phyloP scores from a whole-genome alignment of 345 rosid genomes.

The Brassica juncea region DNA sequence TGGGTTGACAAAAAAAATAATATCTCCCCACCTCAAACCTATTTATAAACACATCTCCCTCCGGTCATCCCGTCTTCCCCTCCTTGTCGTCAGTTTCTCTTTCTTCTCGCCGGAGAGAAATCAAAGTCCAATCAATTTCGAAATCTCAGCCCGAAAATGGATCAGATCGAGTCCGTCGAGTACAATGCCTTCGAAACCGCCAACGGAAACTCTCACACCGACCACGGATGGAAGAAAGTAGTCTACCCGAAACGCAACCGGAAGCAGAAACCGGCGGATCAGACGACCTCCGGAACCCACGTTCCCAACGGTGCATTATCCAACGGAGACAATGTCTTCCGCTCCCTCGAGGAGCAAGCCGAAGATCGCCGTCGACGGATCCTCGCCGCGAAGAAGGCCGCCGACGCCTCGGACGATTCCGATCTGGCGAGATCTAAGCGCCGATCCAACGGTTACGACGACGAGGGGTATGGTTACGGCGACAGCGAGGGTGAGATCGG shows the following conservation, averaged over 20 bases:
- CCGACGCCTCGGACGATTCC: constrained; percentile 12
- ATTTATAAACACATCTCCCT: too few relatives aligned
- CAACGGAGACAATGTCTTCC: constrained; percentile 49
- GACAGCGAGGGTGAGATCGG: constrained; percentile 45
- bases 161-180: constrained; percentile 39
- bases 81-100: constrained; percentile 4
- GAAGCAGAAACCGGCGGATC: constrained; percentile 49
- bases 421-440: constrained; percentile 37
- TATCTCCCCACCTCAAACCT: too few relatives aligned
- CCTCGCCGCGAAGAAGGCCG: constrained; percentile 42
- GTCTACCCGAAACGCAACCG: constrained; percentile 60
- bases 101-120: constrained; percentile 10
- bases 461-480: constrained; percentile 40
- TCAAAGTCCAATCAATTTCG: neutral
- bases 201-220: constrained; percentile 33
- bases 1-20: too few relatives aligned
- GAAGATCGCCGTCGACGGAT: constrained; percentile 54
- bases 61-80: neutral
- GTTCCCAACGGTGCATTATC: constrained; percentile 32
- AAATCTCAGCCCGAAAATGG: constrained; percentile 3
- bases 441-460: constrained; percentile 41
- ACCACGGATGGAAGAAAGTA: constrained; percentile 79
- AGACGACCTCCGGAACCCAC: constrained; percentile 20
- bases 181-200: constrained; percentile 39
- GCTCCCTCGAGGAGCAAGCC: constrained; percentile 51